phyloP scores from a whole-genome alignment of 2,329 filamentous ascomycete species.

The Dactylellina drechsleri region DNA sequence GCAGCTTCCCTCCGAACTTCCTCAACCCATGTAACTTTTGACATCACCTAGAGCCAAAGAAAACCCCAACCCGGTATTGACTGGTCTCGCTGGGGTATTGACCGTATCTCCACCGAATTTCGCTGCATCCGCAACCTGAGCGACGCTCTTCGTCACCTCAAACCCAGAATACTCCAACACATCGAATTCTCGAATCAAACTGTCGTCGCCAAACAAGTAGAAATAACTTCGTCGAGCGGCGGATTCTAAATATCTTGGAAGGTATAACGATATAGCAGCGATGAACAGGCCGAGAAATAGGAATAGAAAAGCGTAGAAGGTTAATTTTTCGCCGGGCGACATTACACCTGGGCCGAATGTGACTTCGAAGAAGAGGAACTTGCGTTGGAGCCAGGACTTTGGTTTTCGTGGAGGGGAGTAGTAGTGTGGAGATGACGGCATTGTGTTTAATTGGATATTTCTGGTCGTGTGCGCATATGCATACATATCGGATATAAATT shows the following conservation, averaged over 20 bases:
- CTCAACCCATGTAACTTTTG: constrained; percentile 24
- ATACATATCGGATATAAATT: no score
- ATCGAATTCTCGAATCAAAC: constrained; percentile 7
- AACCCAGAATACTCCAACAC: constrained; percentile 12
- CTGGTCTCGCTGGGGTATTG: background rate
- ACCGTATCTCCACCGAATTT: background rate
- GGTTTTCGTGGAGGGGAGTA: constrained; percentile 5
- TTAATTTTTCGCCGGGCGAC: constrained; percentile 63
- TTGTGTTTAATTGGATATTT: background rate
- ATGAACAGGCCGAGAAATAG: constrained; percentile 21
- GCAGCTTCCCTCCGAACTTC: no score
- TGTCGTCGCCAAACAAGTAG: constrained; percentile 27
- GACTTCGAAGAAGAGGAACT: constrained; percentile 64
- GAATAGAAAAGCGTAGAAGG: constrained; percentile 57
- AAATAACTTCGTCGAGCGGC: constrained; percentile 16
- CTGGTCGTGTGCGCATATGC: no score
- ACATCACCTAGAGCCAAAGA: constrained; percentile 8
- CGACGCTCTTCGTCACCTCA: constrained; percentile 1
- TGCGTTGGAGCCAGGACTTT: constrained; percentile 39
- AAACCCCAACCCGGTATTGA: background rate
- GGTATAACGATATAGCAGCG: constrained; percentile 16
- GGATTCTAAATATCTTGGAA: constrained; percentile 22
- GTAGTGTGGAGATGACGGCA: background rate
- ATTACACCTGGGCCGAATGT: constrained; percentile 64
- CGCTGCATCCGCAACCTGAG: background rate